Conservation (phyloP, 768 basidiomycete genomes). For the Pleurotus djamor region DNA sequence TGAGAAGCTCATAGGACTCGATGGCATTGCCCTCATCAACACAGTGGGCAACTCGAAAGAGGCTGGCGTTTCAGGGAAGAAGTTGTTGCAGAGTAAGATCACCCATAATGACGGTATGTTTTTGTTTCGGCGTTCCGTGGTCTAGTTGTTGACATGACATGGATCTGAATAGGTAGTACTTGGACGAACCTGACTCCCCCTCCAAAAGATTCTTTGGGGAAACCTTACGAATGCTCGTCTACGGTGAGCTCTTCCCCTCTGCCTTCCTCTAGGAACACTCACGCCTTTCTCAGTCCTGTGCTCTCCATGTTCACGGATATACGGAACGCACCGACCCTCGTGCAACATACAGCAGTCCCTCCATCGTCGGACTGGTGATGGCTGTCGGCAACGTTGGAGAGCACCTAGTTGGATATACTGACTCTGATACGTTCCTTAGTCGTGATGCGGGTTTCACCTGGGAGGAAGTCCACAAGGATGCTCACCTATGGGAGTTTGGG, state of each 20-base stretch:
- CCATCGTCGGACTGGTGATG: constrained; percentile 90
- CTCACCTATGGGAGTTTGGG: constrained; percentile 97
- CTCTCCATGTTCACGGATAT: constrained; percentile 92
- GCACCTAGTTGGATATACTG: constrained; percentile 70
- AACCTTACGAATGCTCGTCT: constrained; percentile 63
- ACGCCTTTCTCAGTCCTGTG: constrained; percentile 57
- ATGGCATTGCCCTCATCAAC: constrained; percentile 94
- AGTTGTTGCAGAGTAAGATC: constrained; percentile 81
- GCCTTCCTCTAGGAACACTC: neutral
- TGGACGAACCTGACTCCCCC: constrained; percentile 89
- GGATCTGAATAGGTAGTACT: constrained; percentile 57
- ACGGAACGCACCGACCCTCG: constrained; percentile 89
- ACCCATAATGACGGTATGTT: constrained; percentile 93
- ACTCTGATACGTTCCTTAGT: constrained; percentile 94
- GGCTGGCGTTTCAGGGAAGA: constrained; percentile 66
- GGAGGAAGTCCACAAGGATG: constrained; percentile 98
- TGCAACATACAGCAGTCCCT: constrained; percentile 92
- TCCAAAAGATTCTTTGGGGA: constrained; percentile 68
- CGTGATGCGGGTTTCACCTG: constrained; percentile 97
- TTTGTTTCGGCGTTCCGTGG: neutral
- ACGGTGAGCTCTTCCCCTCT: constrained; percentile 47
- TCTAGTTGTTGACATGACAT: neutral
- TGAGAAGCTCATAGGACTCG: constrained; percentile 94
- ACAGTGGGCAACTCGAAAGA: constrained; percentile 81
- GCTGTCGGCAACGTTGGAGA: constrained; percentile 97